phyloP scores from a whole-genome alignment of 1,284 basidiomycete species.

The Pyrrhoderma lamaoense region DNA sequence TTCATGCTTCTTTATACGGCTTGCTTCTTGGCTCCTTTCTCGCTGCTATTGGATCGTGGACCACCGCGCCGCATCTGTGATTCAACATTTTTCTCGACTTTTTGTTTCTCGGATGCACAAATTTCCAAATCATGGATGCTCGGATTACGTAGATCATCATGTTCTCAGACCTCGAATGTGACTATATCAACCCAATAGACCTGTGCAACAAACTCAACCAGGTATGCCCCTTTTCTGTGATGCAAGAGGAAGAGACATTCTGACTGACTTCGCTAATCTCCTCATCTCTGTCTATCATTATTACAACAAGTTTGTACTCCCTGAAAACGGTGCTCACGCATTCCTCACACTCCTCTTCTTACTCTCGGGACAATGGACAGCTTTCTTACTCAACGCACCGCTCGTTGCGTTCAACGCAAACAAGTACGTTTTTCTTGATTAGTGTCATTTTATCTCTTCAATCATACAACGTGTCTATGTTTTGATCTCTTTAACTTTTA shows the following conservation, averaged over 20 bases:
- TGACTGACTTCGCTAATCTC: neutral
- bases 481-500: conserved; percentile 3
- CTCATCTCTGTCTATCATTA: neutral
- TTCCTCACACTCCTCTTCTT: conserved; percentile 85
- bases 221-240: conserved; percentile 48
- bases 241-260: neutral
- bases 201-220: conserved; percentile 99
- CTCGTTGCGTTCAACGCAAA: conserved; percentile 89
- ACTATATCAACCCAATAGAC: conserved; percentile 99
- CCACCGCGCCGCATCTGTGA: too few relatives aligned
- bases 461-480: neutral
- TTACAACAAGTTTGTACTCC: conserved; percentile 82
- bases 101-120: too few relatives aligned
- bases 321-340: conserved; percentile 93
- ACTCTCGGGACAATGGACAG: conserved; percentile 93
- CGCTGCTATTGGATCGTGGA: conserved; percentile 1
- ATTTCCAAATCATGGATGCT: too few relatives aligned
- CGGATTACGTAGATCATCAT: conserved; percentile 99
- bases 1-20: too few relatives aligned
- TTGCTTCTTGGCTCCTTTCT: neutral
- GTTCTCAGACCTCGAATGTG: conserved; percentile 97
- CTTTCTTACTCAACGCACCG: conserved; percentile 88
- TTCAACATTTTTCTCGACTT: too few relatives aligned
- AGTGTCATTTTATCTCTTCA: too few relatives aligned
- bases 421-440: conserved; percentile 60